Evolutionary conservation across 495 filamentous ascomycete species (phyloP).

Genomic region (Aspergillus sclerotiicarbonarius): DNA sequence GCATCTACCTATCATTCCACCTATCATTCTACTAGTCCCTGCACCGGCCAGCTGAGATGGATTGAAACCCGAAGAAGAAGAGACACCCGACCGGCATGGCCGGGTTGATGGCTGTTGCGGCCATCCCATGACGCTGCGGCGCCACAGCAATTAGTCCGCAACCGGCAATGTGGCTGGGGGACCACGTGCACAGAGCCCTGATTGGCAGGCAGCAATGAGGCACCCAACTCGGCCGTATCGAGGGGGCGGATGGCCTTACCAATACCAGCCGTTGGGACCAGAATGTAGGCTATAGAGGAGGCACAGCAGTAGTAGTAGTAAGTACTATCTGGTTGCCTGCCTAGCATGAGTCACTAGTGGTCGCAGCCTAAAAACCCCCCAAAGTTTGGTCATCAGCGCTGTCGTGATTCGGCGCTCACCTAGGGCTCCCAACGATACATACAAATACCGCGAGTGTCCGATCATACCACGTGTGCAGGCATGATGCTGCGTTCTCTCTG

Average conservation of each 20-base stretch:
- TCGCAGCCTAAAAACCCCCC: constrained; percentile 11
- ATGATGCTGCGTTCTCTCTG: background rate
- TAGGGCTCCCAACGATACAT: background rate
- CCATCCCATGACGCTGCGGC: background rate
- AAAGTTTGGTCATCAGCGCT: background rate
- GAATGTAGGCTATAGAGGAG: background rate
- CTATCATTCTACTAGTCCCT: too few species aligned
- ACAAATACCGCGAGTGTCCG: constrained; percentile 8
- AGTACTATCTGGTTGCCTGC: constrained; percentile 17
- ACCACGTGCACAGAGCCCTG: constrained; percentile 7
- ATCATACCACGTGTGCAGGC: constrained; percentile 16
- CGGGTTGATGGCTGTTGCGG: too few species aligned
- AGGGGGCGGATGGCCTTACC: constrained; percentile 5
- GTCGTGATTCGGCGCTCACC: constrained; percentile 8
- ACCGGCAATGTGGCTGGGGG: constrained; percentile 12
- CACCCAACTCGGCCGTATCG: constrained; percentile 4
- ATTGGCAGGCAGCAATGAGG: constrained; percentile 14
- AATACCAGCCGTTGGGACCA: background rate
- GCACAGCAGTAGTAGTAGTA: background rate
- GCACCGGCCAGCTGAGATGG: too few species aligned
- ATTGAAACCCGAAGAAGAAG: too few species aligned
- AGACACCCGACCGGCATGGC: too few species aligned
- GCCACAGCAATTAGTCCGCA: background rate
- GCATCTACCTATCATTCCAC: background rate
- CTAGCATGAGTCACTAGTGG: constrained; percentile 16